Percentiles rank a stretch among this genome's conserved stretches.
These are phyloP conservation scores for Haematococcus sp. DNA, from an alignment of 139 green algal species.

Conservation along the genomic window DNA sequence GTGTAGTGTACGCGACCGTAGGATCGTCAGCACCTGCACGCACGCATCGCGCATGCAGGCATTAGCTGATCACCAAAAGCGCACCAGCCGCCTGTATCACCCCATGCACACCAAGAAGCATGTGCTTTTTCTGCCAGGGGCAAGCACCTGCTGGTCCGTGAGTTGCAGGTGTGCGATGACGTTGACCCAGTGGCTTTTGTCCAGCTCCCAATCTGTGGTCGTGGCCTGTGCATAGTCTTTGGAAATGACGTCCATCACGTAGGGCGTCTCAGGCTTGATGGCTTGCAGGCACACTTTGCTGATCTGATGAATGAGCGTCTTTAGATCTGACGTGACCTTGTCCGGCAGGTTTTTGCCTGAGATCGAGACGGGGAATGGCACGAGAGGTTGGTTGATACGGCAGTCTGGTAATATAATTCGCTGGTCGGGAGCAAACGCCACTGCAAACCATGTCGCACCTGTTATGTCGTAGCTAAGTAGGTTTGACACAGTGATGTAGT, in stretches of 20 bases:
- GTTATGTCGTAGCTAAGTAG: slow-evolving; percentile 33
- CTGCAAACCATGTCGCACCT: slow-evolving; percentile 13
- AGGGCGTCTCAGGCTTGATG: slow-evolving; percentile 42
- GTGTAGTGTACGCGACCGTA: slow-evolving; percentile 29
- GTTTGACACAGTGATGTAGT: slow-evolving; percentile 30
- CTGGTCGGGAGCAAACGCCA: too few relatives aligned
- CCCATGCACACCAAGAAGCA: too few relatives aligned
- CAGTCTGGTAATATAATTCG: too few relatives aligned
- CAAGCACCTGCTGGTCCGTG: slow-evolving; percentile 34
- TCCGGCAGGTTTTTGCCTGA: slow-evolving; percentile 40
- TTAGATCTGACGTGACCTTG: slow-evolving; percentile 33
- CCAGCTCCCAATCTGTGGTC: slow-evolving; percentile 34
- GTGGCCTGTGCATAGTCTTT: slow-evolving; percentile 36
- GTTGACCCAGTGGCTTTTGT: slow-evolving; percentile 44
- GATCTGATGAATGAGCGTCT: slow-evolving; percentile 40
- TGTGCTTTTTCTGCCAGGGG: neutral
- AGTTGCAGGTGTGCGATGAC: slow-evolving; percentile 43
- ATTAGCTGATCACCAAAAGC: too few relatives aligned
- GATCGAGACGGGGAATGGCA: neutral
- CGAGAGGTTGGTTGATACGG: too few relatives aligned
- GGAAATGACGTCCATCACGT: slow-evolving; percentile 30
- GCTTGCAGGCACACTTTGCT: slow-evolving; percentile 46
- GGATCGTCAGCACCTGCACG: slow-evolving; percentile 29
- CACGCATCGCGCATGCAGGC: too few relatives aligned
- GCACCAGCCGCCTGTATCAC: too few relatives aligned